Base-by-base conservation (phyloP, 495 filamentous ascomycete genomes). In the Penicillium cataractarum region DNA sequence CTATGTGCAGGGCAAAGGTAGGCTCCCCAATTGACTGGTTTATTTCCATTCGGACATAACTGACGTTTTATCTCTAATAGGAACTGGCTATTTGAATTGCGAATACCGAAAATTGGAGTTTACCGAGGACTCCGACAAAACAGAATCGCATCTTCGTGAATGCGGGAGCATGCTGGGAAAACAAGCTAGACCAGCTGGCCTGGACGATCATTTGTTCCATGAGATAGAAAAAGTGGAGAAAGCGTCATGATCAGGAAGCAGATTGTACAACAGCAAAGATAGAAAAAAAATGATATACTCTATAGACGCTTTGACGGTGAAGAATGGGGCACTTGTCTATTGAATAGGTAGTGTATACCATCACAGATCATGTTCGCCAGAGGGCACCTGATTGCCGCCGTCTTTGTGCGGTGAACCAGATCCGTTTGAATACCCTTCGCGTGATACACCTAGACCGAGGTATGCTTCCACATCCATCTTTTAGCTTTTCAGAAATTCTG, bases 201-300 rank as follows among this genome's bases (percentile, higher is more conserved):
- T 44, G 6, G 40, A 44, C 21, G 17, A n/a, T 19, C 40, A 44
- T 8, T 19, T 44, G n/a, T 8, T 44, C 17, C n/a, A 44, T 44
- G 40, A 44, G 40, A 44, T 44, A 19, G 40, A 44, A 21, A n/a
- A 44, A 12, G 40, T 44, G 40, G 40, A 44, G n/a, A 44, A 44
- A 19, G 40, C 40, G 6, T 21, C 6, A 37, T 37, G 12, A 12
- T 37, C 4, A 13, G 10, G 1, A 37, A 15, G 15, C 33, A 13
- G 1, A 37, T 3, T 2, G 33, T 12, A 15, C 10, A 37, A 10
- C 1, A 37, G 4, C 9, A 37, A 2, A 37, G 1, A 37, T 37
- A 37, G 33, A 37, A 37, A 37, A 12, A 15, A 37, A 12, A 7
- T 33, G 31, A 33, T 10, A 33, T 33, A n/a, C n/a, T n/a, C n/a